Evolutionary conservation across 2,329 filamentous ascomycete genomes (phyloP), one percentile per base, ranked within the genome.

Genomic region (Venturia carpophila): DNA sequence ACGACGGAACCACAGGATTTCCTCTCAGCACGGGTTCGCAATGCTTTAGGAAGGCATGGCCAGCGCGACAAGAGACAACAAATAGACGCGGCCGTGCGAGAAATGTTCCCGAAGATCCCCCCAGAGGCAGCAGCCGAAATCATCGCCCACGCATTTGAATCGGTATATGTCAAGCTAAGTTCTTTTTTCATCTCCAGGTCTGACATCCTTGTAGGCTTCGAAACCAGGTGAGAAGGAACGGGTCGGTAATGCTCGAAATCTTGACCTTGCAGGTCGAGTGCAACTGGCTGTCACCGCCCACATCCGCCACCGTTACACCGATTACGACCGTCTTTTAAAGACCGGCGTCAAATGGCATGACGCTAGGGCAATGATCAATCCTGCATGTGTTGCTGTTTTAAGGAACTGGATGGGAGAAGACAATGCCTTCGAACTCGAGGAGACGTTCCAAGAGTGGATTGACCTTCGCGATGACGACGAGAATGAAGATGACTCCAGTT

Each of bases 351-450:
- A 76, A 24, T 86, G 83, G 75, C 77, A 79, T 66, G 79, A 83
- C 66, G 84, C 84, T 37, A 78, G 85, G 66, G 74, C 76, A 45
- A 71, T 76, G 43, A 82, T 87, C 30, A 83, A 87, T 72, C 79
- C 81, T 63, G 74, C 77, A 5, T 83, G 80, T 60, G 74, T 87
- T 27, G 77, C 79, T 27, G 84, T 82, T 70, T 74, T 88, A 56
- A 80, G 84, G 63, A 80, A 84, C 71, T 88, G 85, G 85, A 79
- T 84, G 66, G 85, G 84, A 60, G 83, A 87, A 71, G 79, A 82
- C 70, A 71, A 78, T 37, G 76, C 76, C 62, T 76, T 77, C 55
- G 82, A 83, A 63, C 75, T 86, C 27, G 84, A 87, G 70, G 84
- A 87, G 69, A 82, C 85, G 39, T 83, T 87, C 64, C 81, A 83